Conservation (phyloP, 768 basidiomycete genomes). For the Leucocoprinus sp. region DNA sequence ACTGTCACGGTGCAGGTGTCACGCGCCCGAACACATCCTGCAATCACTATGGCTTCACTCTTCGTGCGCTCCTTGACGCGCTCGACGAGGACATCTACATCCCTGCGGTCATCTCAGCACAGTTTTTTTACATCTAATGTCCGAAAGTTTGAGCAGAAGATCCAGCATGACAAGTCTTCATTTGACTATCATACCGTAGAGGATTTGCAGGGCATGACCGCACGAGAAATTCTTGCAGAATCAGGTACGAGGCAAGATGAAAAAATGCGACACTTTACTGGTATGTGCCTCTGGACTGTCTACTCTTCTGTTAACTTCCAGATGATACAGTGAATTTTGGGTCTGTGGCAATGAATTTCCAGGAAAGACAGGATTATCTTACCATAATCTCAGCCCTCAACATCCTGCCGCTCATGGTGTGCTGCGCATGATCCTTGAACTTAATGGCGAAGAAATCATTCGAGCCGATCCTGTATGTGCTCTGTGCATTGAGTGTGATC, state of each 20-base stretch:
- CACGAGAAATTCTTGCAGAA: conserved; percentile 74
- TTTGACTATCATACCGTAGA: conserved; percentile 73
- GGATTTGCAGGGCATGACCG: conserved; percentile 74
- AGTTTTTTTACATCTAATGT: conserved; percentile 29
- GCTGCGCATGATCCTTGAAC: conserved; percentile 90
- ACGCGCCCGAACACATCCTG: conserved; percentile 24
- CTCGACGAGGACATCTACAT: conserved; percentile 24
- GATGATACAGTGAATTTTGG: conserved; percentile 79
- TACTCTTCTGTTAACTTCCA: background rate
- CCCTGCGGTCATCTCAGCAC: conserved; percentile 25
- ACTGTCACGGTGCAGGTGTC: conserved; percentile 12
- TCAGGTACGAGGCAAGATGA: conserved; percentile 62
- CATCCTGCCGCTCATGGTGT: conserved; percentile 99
- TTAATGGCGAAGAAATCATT: conserved; percentile 94
- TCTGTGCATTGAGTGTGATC: background rate
- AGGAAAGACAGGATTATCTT: background rate
- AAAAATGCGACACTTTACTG: conserved; percentile 90
- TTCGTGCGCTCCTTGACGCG: conserved; percentile 57
- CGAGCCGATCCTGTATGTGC: conserved; percentile 71
- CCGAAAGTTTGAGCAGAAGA: conserved; percentile 21
- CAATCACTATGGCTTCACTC: conserved; percentile 52
- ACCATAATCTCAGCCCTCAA: conserved; percentile 57
- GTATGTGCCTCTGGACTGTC: conserved; percentile 30
- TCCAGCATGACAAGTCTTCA: conserved; percentile 27
- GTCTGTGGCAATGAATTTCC: conserved; percentile 34